phyloP scores from a whole-genome alignment of 169 alveolate species.

The Miamiensis avidus region DNA sequence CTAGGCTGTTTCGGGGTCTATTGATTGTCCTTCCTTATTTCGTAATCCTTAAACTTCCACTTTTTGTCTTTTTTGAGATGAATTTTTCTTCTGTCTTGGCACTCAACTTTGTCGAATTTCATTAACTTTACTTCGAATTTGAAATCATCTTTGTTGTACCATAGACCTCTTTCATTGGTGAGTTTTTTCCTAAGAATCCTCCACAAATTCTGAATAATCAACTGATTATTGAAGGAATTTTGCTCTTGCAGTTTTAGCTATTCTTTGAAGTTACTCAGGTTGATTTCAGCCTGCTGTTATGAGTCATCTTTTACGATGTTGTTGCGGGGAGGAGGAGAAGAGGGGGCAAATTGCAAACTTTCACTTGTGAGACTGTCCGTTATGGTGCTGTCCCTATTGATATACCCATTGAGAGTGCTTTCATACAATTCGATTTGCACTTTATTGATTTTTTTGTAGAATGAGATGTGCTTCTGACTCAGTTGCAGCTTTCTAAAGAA shows the following conservation, averaged over 20 bases:
- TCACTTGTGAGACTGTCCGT: no score
- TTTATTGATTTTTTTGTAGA: no score
- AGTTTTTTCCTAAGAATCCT: background rate
- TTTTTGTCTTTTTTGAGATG: conserved; percentile 19
- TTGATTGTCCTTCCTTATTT: background rate
- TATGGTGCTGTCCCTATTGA: no score
- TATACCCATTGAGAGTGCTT: no score
- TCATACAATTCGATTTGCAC: no score
- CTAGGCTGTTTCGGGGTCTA: background rate
- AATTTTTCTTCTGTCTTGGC: conserved; percentile 5
- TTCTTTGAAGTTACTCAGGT: background rate
- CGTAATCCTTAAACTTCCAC: conserved; percentile 11
- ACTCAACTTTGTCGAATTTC: background rate
- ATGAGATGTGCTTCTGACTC: no score
- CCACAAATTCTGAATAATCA: background rate
- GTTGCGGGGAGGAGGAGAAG: no score
- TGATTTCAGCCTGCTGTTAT: background rate
- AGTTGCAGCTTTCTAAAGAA: no score
- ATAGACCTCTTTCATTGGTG: conserved; percentile 16
- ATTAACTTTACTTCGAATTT: background rate
- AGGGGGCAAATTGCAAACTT: no score
- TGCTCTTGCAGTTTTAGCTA: background rate
- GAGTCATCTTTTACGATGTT: no score
- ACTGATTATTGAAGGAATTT: no score
- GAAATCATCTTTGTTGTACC: background rate